Evolutionary conservation across 139 green algal genomes (phyloP).

Genomic region (Klebsormidium nitens): DNA sequence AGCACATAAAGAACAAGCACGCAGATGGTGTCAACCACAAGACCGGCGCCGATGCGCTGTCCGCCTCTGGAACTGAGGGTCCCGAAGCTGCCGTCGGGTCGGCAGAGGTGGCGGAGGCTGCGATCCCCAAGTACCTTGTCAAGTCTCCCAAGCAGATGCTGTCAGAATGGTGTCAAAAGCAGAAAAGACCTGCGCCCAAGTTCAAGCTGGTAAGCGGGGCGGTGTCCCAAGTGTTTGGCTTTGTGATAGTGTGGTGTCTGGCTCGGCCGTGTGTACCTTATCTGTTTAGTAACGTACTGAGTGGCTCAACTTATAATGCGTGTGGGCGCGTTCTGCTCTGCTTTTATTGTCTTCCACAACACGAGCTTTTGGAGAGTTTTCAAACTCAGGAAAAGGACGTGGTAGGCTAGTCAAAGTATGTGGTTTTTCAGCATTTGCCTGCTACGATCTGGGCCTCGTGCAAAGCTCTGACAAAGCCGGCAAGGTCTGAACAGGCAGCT

Average conservation of each 20-base stretch:
- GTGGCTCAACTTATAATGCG: too few species aligned
- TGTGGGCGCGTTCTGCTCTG: too few species aligned
- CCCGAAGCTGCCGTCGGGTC: neutral
- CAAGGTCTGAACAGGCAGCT: neutral
- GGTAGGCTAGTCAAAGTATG: too few species aligned
- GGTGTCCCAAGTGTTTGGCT: neutral
- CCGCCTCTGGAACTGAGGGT: neutral
- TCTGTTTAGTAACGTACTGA: too few species aligned
- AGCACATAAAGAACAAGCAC: slow-evolving; percentile 44
- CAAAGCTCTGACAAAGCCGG: neutral
- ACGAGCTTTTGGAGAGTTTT: too few species aligned
- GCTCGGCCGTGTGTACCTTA: neutral
- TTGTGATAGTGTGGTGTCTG: slow-evolving; percentile 5
- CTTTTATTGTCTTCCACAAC: too few species aligned
- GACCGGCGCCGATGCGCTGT: neutral
- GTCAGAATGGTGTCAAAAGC: slow-evolving; percentile 45
- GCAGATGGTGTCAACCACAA: slow-evolving; percentile 11
- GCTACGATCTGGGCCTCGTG: slow-evolving; percentile 3
- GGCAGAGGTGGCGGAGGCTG: neutral
- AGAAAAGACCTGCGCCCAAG: slow-evolving; percentile 29
- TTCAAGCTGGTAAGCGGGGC: slow-evolving; percentile 31
- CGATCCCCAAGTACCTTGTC: slow-evolving; percentile 13
- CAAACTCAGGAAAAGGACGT: too few species aligned
- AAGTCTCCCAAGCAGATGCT: slow-evolving; percentile 41
- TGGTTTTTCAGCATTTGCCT: neutral